A percentile compares a stretch with the other conserved stretches of the same genome.
phyloP scores from a whole-genome alignment of 1,284 basidiomycete genomes.

The Hemileia vastatrix region DNA sequence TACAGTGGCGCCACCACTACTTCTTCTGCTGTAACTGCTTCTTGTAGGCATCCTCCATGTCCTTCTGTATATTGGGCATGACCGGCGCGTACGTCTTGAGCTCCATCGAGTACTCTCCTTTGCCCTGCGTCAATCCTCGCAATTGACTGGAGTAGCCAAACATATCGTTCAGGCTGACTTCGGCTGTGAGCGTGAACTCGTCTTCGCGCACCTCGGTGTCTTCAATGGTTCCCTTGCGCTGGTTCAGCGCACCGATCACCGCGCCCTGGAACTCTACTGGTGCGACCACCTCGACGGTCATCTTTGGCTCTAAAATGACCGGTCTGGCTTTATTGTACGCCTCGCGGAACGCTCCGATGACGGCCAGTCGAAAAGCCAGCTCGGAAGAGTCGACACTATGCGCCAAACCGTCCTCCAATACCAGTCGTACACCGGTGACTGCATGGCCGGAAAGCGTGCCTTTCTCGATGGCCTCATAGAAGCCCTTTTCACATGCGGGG shows the following conservation, averaged over 20 bases:
- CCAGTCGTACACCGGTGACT: constrained; percentile 75
- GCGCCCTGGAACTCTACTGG: constrained; percentile 91
- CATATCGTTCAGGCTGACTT: constrained; percentile 96
- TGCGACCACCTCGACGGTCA: constrained; percentile 95
- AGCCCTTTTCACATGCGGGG: constrained; percentile 94
- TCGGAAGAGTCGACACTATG: constrained; percentile 96
- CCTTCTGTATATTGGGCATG: constrained; percentile 75
- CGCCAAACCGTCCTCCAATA: constrained; percentile 82
- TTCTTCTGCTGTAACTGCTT: too few species aligned
- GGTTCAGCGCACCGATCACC: constrained; percentile 92
- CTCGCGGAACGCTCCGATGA: constrained; percentile 87
- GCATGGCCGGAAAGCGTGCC: constrained; percentile 81
- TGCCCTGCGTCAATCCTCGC: constrained; percentile 74
- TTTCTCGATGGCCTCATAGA: constrained; percentile 87
- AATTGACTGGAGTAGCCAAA: constrained; percentile 86
- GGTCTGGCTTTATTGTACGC: constrained; percentile 67
- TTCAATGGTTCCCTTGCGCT: constrained; percentile 84
- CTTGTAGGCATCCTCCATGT: constrained; percentile 62
- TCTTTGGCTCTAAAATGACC: constrained; percentile 89
- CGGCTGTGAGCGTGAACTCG: constrained; percentile 84
- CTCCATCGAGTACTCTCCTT: constrained; percentile 86
- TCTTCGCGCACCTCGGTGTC: constrained; percentile 96
- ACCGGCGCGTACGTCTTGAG: constrained; percentile 73
- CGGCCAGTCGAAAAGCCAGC: constrained; percentile 82
- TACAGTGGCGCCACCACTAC: too few species aligned